Evolutionary conservation across 257 asterid genomes (phyloP).

Genomic region (Solanum raphanifolium): DNA sequence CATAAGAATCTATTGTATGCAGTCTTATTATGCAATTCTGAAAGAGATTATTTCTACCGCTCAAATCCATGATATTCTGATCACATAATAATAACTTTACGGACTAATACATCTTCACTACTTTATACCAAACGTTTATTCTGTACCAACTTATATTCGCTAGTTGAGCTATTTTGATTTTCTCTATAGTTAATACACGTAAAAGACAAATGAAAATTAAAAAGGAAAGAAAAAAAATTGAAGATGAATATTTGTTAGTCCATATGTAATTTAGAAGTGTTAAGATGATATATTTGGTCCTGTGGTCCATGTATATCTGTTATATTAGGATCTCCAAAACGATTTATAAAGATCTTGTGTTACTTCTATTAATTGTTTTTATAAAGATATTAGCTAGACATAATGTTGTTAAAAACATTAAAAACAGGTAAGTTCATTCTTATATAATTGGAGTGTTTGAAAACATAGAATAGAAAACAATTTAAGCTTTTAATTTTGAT

Average conservation of each 20-base stretch:
- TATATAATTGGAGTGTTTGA: background rate
- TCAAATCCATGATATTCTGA: background rate
- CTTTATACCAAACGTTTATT: background rate
- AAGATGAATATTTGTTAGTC: background rate
- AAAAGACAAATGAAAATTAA: background rate
- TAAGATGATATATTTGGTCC: background rate
- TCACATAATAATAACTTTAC: no score
- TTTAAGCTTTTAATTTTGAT: background rate
- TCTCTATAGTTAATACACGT: background rate
- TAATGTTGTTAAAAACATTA: background rate
- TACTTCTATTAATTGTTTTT: background rate
- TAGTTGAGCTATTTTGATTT: background rate
- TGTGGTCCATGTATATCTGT: background rate
- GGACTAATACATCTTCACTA: background rate
- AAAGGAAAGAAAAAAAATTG: background rate
- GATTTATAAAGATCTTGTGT: background rate
- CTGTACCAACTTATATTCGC: background rate
- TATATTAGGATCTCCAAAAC: background rate
- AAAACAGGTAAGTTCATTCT: background rate
- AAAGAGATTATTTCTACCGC: accelerated
- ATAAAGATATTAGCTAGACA: background rate
- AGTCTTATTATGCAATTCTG: no score
- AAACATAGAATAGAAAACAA: background rate
- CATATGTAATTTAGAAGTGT: background rate
- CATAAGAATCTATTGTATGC: no score